Conservation (phyloP, 257 asterid genomes). For the Forsythia suspensa region DNA sequence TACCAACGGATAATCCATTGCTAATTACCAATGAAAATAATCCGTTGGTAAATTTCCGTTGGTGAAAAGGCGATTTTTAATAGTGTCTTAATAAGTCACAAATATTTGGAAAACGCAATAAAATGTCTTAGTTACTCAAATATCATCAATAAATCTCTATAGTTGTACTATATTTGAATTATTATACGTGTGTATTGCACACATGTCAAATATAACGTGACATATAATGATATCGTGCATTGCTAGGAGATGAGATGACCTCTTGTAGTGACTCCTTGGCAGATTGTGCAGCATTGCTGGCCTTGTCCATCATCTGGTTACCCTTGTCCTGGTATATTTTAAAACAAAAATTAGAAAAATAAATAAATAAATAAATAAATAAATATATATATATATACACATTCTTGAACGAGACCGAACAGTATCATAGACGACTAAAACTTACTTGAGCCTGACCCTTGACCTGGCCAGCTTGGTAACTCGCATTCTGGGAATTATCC, state of each 20-base stretch:
- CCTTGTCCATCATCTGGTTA: constrained; percentile 53
- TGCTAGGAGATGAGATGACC: constrained; percentile 28
- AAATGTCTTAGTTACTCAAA: not conserved
- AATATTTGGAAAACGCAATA: too few relatives aligned
- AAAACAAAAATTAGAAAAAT: not conserved
- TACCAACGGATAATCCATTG: too few relatives aligned
- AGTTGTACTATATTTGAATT: not conserved
- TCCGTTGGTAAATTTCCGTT: too few relatives aligned
- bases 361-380: too few relatives aligned
- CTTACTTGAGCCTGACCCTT: constrained; percentile 57
- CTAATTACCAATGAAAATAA: too few relatives aligned
- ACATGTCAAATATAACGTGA: too few relatives aligned
- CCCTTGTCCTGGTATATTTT: constrained; percentile 49
- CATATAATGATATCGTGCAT: too few relatives aligned
- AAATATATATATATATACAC: too few relatives aligned
- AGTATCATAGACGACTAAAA: not conserved
- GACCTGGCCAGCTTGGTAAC: constrained; percentile 68
- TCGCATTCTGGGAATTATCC: constrained; percentile 34
- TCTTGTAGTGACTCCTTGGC: constrained; percentile 52
- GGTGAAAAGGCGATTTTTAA: too few relatives aligned
- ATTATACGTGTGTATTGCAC: too few relatives aligned
- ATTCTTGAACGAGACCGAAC: not conserved
- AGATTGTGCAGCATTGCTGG: constrained; percentile 53
- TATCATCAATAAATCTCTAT: not conserved
- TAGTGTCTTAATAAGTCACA: not conserved